Evolutionary conservation across 169 alveolate species (phyloP), one percentile per base, ranked within the genome.

Genomic region (Plasmodium inui): DNA sequence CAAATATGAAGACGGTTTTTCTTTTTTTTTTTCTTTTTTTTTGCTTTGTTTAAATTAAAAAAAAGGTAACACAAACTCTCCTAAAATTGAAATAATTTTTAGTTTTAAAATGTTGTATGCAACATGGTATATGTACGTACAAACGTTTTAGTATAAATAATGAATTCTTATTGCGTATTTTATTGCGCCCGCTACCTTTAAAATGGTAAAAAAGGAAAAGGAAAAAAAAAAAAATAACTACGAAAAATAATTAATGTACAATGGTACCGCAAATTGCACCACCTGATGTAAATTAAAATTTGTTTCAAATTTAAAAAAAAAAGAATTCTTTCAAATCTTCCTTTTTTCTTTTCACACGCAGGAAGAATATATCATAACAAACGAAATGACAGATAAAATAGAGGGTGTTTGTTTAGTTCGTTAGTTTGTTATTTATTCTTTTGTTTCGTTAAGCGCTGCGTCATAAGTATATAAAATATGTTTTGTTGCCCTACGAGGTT

Each of bases 31-130:
- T 74, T 53, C 6, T 72, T 50, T 83, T 39, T 83, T 71, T 17
- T 55, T 22, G n/a, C 50, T 37, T 9, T 26, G 22, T n/a, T 41
- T 67, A 67, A 67, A 9, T 67, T n/a, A 6, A 37, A 67, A 67
- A 67, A 67, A 67, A 28, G 32, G 30, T 67, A 67, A 67, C n/a
- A 67, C 76, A 67, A 67, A 67, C 76, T 67, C 76, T 67, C 76
- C 76, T 17, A 67, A 67, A 67, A 67, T 67, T 67, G 30, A 67
- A 37, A 67, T 8, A 67, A 67, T 67, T 67, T 67, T 67, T 67
- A 26, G 37, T 67, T 67, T 67, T 28, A 67, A 67, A 67, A 28
- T 67, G 39, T 8, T 67, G 41, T 22, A 67, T 67, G n/a, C 76
- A 67, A 67, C 10, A 22, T n/a, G n/a, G n/a, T n/a, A n/a, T n/a